phyloP scores from a whole-genome alignment of 352 stramenopile genomes.

The Pythium chondricola region DNA sequence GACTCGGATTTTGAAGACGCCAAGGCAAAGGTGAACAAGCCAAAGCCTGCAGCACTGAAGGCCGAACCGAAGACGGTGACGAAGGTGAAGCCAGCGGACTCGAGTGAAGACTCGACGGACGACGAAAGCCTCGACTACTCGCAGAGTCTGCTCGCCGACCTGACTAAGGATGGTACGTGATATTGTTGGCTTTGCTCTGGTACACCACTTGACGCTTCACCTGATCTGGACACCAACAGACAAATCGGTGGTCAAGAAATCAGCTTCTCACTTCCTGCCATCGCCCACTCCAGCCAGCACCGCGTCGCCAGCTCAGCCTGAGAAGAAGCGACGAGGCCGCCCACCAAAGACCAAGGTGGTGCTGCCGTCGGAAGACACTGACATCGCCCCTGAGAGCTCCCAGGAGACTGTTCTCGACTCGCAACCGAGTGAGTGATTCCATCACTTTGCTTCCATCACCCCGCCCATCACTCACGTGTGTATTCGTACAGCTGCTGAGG shows the following conservation, averaged over 20 bases:
- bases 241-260: slow-evolving; percentile 2
- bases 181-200: slow-evolving; percentile 13
- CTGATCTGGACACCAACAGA: no score
- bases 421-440: slow-evolving; percentile 34
- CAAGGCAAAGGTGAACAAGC: slow-evolving; percentile 3
- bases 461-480: neutral
- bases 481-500: slow-evolving; percentile 36
- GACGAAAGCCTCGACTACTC: slow-evolving; percentile 72
- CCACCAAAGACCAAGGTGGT: slow-evolving; percentile 28
- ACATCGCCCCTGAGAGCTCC: slow-evolving; percentile 24
- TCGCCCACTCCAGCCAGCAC: neutral
- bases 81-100: slow-evolving; percentile 20
- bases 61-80: neutral
- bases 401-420: slow-evolving; percentile 27
- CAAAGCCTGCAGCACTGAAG: slow-evolving; percentile 4
- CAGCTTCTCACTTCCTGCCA: no score
- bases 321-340: slow-evolving; percentile 17
- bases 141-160: slow-evolving; percentile 63
- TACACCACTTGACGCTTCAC: no score
- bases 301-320: slow-evolving; percentile 5
- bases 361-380: slow-evolving; percentile 16
- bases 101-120: slow-evolving; percentile 36
- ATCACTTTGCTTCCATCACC: neutral
- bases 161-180: slow-evolving; percentile 58
- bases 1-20: slow-evolving; percentile 35